phyloP scores from a whole-genome alignment of 2,329 filamentous ascomycete genomes.

The Aspergillus fijiensis region DNA sequence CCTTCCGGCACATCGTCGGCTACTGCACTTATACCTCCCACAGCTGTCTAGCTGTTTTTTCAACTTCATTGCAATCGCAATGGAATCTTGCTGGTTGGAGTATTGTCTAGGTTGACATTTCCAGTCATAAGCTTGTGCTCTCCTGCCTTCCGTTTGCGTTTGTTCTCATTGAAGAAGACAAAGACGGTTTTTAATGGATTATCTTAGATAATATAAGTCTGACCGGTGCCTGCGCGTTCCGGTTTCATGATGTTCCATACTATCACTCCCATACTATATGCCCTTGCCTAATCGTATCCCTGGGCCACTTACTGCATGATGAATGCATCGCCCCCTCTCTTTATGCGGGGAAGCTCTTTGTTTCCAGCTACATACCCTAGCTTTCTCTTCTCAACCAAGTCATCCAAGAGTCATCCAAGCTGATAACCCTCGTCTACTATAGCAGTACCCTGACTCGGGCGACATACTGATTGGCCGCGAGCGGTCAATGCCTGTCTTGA shows the following conservation, averaged over 20 bases:
- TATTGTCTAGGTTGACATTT: too few relatives aligned
- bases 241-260: background rate
- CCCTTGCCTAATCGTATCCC: background rate
- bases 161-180: background rate
- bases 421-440: background rate
- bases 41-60: background rate
- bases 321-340: slow-evolving; percentile 7
- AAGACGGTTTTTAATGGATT: background rate
- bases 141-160: background rate
- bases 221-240: background rate
- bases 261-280: too few relatives aligned
- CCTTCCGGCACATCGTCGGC: background rate
- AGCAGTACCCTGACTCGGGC: background rate
- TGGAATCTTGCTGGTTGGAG: background rate
- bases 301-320: slow-evolving; percentile 1
- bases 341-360: slow-evolving; percentile 2
- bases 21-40: background rate
- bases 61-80: background rate
- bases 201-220: background rate
- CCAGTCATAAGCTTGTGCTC: too few relatives aligned
- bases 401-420: background rate
- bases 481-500: background rate
- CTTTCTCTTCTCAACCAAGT: background rate
- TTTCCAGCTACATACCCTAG: background rate
- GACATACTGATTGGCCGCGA: background rate